Percentiles rank a stretch among this genome's conserved stretches.
These are phyloP conservation scores for Leucaena leucocephala DNA, from an alignment of 306 rosid genomes.

Conservation along the genomic window DNA sequence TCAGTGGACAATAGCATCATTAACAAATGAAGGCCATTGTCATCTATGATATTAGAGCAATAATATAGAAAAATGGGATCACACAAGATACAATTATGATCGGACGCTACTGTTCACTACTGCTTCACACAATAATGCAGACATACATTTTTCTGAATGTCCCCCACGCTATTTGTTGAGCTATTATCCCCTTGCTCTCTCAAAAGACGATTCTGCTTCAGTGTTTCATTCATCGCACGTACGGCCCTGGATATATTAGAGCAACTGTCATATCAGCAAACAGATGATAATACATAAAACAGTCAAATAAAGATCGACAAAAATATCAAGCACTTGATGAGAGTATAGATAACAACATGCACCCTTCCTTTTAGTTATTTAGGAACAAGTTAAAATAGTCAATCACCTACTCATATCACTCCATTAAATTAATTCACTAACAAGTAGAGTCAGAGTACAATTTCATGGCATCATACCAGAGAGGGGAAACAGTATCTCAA, in stretches of 20 bases:
- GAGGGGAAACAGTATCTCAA: background rate
- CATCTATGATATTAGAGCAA: background rate
- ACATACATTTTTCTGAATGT: slow-evolving; percentile 54
- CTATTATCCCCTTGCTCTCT: slow-evolving; percentile 66
- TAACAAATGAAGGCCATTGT: slow-evolving; percentile 2
- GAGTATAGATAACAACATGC: slow-evolving; percentile 5
- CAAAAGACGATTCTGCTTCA: slow-evolving; percentile 84
- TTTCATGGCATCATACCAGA: background rate
- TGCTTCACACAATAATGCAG: slow-evolving; percentile 17
- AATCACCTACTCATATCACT: slow-evolving; percentile 8
- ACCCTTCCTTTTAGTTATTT: slow-evolving; percentile 4
- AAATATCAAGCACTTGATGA: slow-evolving; percentile 19
- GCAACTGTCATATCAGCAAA: slow-evolving; percentile 23
- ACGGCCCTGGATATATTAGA: slow-evolving; percentile 77
- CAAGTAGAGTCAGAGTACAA: slow-evolving; percentile 13
- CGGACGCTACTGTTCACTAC: slow-evolving; percentile 6
- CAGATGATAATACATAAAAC: slow-evolving; percentile 5
- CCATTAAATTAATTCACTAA: slow-evolving; percentile 2
- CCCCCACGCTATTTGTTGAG: slow-evolving; percentile 36
- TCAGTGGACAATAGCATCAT: background rate
- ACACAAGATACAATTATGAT: background rate
- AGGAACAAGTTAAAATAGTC: slow-evolving; percentile 25
- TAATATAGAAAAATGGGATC: background rate
- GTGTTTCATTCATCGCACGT: slow-evolving; percentile 90
- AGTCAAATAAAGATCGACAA: slow-evolving; percentile 17